These are phyloP conservation scores for Annulohypoxylon bovei DNA, from an alignment of 495 filamentous ascomycete species.

Conservation along the genomic window DNA sequence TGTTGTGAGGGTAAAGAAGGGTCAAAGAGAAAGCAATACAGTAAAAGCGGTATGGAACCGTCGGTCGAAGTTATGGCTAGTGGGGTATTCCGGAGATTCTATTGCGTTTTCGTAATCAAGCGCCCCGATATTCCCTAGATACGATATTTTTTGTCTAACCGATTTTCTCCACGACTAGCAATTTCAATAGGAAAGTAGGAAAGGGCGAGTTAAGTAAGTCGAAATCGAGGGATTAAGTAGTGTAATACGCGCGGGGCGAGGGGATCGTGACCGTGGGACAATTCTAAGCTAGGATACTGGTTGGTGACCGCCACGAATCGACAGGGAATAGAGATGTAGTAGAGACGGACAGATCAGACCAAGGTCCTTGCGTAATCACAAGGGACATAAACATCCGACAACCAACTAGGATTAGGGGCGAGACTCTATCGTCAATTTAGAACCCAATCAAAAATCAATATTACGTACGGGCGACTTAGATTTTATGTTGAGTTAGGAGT, in stretches of 20 bases:
- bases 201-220: background rate
- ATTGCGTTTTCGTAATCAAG: slow-evolving; percentile 23
- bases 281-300: slow-evolving; percentile 5
- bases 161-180: slow-evolving; percentile 7
- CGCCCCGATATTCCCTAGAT: background rate
- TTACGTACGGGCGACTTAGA: background rate
- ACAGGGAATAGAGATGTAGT: slow-evolving; percentile 29
- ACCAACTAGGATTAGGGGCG: background rate
- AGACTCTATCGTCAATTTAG: slow-evolving; percentile 14
- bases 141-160: background rate
- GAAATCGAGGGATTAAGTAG: slow-evolving; percentile 36
- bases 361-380: slow-evolving; percentile 39
- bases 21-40: slow-evolving; percentile 33
- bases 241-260: slow-evolving; percentile 32
- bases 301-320: slow-evolving; percentile 30
- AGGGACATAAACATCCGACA: slow-evolving; percentile 14
- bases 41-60: slow-evolving; percentile 17
- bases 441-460: slow-evolving; percentile 18
- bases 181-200: background rate
- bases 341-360: slow-evolving; percentile 17
- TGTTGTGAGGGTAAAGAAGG: slow-evolving; percentile 10
- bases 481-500: background rate
- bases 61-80: slow-evolving; percentile 6
- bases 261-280: slow-evolving; percentile 26
- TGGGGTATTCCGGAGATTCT: slow-evolving; percentile 31